Evolutionary conservation across 2,329 filamentous ascomycete species (phyloP).

Genomic region (Aquanectria penicillioides): DNA sequence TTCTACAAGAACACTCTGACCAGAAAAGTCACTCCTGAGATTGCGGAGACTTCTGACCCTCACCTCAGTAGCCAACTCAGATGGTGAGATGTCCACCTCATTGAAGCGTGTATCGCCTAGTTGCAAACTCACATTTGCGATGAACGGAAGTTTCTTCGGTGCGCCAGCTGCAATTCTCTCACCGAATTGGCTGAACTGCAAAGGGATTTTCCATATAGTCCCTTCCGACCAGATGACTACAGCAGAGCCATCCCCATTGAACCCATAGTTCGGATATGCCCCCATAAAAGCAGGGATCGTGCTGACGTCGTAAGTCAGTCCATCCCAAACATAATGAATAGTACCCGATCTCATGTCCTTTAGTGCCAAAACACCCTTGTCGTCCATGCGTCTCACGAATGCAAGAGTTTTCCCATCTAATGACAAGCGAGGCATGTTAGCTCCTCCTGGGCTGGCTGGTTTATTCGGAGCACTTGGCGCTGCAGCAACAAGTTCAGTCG

Average conservation of each 20-base stretch:
- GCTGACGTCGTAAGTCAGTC: background rate
- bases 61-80: background rate
- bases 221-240: background rate
- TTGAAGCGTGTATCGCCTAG: background rate
- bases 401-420: background rate
- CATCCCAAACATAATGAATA: background rate
- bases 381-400: background rate
- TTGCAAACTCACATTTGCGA: background rate
- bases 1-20: background rate
- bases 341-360: slow-evolving; percentile 1
- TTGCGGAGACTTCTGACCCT: background rate
- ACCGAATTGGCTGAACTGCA: background rate
- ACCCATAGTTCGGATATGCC: slow-evolving; percentile 1
- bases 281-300: slow-evolving; percentile 6
- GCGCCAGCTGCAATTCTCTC: background rate
- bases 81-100: background rate
- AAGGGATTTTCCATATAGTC: background rate
- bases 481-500: background rate
- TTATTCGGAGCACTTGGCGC: background rate
- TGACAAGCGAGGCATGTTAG: background rate
- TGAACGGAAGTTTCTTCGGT: background rate
- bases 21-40: background rate
- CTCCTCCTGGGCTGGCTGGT: background rate
- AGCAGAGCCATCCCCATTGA: background rate
- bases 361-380: background rate